Conservation (phyloP, 805 yeast species). For the Yamadazyma philogaea region DNA sequence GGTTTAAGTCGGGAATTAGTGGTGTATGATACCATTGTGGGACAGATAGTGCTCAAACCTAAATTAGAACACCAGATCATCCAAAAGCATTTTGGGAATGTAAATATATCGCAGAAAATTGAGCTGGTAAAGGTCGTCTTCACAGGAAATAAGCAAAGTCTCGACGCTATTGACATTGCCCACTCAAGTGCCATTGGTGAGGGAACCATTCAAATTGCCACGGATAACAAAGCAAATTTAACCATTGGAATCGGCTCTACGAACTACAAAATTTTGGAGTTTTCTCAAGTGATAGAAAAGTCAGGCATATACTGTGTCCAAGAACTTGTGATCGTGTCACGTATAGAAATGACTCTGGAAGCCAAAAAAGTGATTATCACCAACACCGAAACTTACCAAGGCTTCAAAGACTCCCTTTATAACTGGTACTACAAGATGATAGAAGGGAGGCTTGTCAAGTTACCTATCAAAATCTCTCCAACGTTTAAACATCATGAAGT, state of each 20-base stretch:
- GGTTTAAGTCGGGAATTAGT: slow-evolving; percentile 8
- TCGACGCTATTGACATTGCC: background rate
- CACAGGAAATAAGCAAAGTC: background rate
- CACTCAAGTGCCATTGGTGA: background rate
- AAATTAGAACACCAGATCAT: background rate
- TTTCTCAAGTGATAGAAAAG: slow-evolving; percentile 18
- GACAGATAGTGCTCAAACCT: slow-evolving; percentile 20
- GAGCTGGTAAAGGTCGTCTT: background rate
- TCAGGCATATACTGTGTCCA: slow-evolving; percentile 24
- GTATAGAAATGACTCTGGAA: slow-evolving; percentile 8
- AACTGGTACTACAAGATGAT: slow-evolving; percentile 8
- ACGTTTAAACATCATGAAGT: slow-evolving; percentile 13
- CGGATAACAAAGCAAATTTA: slow-evolving; percentile 1
- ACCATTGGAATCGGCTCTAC: background rate
- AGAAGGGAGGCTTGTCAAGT: background rate
- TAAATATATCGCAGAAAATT: background rate
- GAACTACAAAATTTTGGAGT: slow-evolving; percentile 19
- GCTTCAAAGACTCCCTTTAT: slow-evolving; percentile 1
- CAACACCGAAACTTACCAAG: slow-evolving; percentile 9
- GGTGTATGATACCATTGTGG: slow-evolving; percentile 12
- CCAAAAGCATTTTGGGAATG: background rate
- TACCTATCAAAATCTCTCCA: slow-evolving; percentile 8
- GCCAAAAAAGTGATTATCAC: slow-evolving; percentile 4
- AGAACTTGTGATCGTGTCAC: slow-evolving; percentile 15
- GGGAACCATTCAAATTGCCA: background rate